phyloP scores from a whole-genome alignment of 2,329 filamentous ascomycete genomes.

The Aspergillus felis region DNA sequence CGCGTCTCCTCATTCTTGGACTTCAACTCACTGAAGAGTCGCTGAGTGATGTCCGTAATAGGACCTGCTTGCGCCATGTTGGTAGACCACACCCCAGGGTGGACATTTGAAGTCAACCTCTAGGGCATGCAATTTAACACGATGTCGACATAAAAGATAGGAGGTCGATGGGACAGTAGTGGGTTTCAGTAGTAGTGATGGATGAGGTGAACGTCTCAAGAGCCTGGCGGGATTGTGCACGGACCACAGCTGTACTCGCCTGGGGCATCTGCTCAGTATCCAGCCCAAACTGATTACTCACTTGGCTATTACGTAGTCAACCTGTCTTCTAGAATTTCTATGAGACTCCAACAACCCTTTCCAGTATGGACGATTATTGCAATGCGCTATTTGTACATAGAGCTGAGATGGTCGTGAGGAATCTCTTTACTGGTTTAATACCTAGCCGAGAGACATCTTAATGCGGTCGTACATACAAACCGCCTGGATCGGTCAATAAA shows the following conservation, averaged over 20 bases:
- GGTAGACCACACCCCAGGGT: constrained; percentile 33
- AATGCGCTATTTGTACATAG: neutral
- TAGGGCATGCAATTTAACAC: constrained; percentile 23
- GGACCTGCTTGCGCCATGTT: constrained; percentile 47
- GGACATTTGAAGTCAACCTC: constrained; percentile 38
- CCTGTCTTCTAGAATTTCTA: neutral
- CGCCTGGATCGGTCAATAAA: neutral
- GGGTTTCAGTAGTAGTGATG: constrained; percentile 5
- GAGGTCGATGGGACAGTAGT: constrained; percentile 14
- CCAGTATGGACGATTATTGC: neutral
- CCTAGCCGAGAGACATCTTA: neutral
- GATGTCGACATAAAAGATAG: constrained; percentile 16
- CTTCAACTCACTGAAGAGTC: constrained; percentile 55
- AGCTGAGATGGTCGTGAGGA: neutral
- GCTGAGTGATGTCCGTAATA: constrained; percentile 49
- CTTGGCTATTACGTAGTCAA: neutral
- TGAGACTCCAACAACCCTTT: neutral
- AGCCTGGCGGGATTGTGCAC: constrained; percentile 18
- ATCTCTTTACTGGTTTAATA: neutral
- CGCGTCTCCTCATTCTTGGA: constrained; percentile 52
- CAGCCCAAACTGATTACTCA: neutral
- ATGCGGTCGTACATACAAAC: neutral
- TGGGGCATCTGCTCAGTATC: neutral
- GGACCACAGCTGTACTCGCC: constrained; percentile 18
- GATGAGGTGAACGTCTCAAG: constrained; percentile 20